Conservation (phyloP, 2,329 filamentous ascomycete species). For the Penicillium digitatum region DNA sequence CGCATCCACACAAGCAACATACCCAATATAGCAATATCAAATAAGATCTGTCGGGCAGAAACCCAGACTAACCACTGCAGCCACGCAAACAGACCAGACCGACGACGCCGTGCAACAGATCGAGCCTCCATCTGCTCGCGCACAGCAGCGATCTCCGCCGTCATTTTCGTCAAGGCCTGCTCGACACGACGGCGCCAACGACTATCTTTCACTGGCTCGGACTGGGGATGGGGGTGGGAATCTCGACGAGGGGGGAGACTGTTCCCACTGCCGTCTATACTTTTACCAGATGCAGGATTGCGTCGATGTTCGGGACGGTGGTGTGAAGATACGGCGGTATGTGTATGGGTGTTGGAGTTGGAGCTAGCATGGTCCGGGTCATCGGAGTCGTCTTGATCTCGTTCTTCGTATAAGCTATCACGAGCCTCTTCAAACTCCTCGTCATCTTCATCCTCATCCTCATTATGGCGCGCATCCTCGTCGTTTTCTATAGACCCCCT, state of each 20-base stretch:
- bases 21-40: conserved; percentile 59
- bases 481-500: conserved; percentile 30
- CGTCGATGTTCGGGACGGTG: conserved; percentile 6
- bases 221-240: neutral
- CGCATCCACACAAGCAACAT: conserved; percentile 42
- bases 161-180: conserved; percentile 79
- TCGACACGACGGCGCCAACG: conserved; percentile 82
- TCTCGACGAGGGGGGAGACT: conserved; percentile 7
- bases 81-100: conserved; percentile 66
- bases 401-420: conserved; percentile 34
- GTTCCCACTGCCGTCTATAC: conserved; percentile 8
- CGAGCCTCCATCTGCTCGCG: conserved; percentile 83
- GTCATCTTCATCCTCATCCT: conserved; percentile 36
- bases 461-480: conserved; percentile 27
- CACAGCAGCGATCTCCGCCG: conserved; percentile 84
- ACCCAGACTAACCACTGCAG: conserved; percentile 66
- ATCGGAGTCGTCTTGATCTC: conserved; percentile 17
- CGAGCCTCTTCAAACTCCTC: conserved; percentile 38
- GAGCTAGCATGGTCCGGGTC: conserved; percentile 44
- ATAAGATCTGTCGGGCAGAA: conserved; percentile 66
- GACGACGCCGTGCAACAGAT: conserved; percentile 65
- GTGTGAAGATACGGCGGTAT: conserved; percentile 15
- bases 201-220: conserved; percentile 63
- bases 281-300: conserved; percentile 8
- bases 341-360: conserved; percentile 21